These are phyloP conservation scores for Hericium erinaceus DNA, from an alignment of 768 basidiomycete species.

Conservation along the genomic window DNA sequence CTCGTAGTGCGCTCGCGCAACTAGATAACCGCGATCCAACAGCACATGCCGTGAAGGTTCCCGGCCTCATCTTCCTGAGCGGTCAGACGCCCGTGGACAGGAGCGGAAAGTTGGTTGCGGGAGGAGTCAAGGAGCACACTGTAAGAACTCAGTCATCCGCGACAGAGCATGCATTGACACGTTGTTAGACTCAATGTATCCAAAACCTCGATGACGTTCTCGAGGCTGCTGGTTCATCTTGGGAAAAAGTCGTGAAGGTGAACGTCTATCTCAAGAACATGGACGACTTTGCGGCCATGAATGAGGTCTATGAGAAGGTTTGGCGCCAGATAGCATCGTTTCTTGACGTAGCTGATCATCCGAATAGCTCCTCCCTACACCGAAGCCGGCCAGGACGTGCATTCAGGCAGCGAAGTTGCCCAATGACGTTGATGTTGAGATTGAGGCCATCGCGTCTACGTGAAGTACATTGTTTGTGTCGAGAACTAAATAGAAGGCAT, in stretches of 20 bases:
- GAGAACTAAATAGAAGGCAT: neutral
- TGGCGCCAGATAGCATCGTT: neutral
- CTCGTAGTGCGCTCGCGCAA: no score
- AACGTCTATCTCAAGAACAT: slow-evolving; percentile 57
- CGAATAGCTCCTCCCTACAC: slow-evolving; percentile 34
- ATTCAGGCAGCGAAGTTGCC: slow-evolving; percentile 68
- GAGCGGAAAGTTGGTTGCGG: slow-evolving; percentile 38
- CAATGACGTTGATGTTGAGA: slow-evolving; percentile 63
- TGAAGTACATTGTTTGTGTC: slow-evolving; percentile 1
- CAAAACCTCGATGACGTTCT: slow-evolving; percentile 45
- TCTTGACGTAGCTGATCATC: no score
- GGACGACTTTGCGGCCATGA: slow-evolving; percentile 47
- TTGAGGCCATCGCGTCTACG: slow-evolving; percentile 53
- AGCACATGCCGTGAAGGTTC: slow-evolving; percentile 51
- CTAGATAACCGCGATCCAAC: slow-evolving; percentile 3
- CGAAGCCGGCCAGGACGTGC: slow-evolving; percentile 67
- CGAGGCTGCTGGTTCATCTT: slow-evolving; percentile 43
- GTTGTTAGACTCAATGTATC: slow-evolving; percentile 43
- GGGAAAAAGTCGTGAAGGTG: slow-evolving; percentile 48
- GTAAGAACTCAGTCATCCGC: slow-evolving; percentile 19
- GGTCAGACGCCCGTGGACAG: slow-evolving; percentile 48
- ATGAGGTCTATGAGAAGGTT: slow-evolving; percentile 48
- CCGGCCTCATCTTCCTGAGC: slow-evolving; percentile 51
- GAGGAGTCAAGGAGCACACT: slow-evolving; percentile 53
- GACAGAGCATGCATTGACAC: slow-evolving; percentile 8